Evolutionary conservation across 257 asterid species (phyloP).

Genomic region (Primulina huaijiensis): DNA sequence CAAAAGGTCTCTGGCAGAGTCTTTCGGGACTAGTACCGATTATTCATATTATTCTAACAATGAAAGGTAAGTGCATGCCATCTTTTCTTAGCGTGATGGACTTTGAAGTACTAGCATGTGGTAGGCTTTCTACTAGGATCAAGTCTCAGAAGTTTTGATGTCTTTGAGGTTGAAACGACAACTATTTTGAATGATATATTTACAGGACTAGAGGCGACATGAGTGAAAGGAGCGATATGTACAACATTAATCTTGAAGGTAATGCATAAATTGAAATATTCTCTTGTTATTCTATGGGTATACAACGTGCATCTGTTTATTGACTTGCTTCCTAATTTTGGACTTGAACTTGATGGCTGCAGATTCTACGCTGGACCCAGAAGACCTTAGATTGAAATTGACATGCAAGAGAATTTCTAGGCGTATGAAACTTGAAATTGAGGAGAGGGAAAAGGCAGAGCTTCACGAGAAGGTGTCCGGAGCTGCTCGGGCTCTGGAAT

Average conservation of each 20-base stretch:
- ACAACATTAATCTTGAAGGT: conserved; percentile 33
- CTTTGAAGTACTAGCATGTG: background rate
- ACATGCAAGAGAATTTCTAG: conserved; percentile 47
- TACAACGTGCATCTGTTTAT: background rate
- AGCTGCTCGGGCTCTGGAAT: conserved; percentile 38
- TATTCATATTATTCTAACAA: conserved; percentile 19
- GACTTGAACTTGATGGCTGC: conserved; percentile 21
- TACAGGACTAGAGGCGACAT: conserved; percentile 40
- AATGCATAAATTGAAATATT: conserved; percentile 12
- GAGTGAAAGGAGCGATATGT: conserved; percentile 27
- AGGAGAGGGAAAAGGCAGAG: conserved; percentile 35
- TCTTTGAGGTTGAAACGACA: background rate
- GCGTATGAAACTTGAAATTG: conserved; percentile 35
- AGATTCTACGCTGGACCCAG: conserved; percentile 36
- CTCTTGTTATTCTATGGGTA: background rate
- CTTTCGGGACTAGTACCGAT: conserved; percentile 25
- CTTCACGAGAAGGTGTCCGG: conserved; percentile 34
- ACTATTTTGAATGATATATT: conserved; percentile 20
- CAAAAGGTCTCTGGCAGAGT: conserved; percentile 40
- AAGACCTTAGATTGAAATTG: conserved; percentile 60
- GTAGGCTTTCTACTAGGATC: background rate
- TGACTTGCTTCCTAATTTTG: conserved; percentile 5
- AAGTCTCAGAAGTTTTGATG: conserved; percentile 3
- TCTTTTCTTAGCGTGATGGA: background rate
- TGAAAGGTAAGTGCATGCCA: conserved; percentile 32